Conservation (phyloP, 805 yeast species). For the Novakomyces olei region DNA sequence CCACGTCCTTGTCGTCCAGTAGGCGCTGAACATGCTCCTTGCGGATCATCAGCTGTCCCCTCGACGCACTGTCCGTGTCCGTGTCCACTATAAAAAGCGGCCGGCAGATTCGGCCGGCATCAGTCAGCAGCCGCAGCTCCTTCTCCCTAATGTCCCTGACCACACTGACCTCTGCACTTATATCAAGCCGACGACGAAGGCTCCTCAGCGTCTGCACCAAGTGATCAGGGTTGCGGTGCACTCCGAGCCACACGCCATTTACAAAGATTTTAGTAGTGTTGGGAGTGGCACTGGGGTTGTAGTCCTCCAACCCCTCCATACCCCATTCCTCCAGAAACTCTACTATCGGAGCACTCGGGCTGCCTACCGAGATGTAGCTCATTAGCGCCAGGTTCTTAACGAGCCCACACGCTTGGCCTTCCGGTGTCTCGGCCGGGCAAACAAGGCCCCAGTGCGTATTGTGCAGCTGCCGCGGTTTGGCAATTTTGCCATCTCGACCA, state of each 20-base stretch:
- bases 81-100: slow-evolving; percentile 88
- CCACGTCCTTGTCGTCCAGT: slow-evolving; percentile 27
- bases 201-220: slow-evolving; percentile 77
- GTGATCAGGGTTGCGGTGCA: slow-evolving; percentile 87
- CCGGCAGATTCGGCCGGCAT: slow-evolving; percentile 95
- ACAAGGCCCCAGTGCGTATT: slow-evolving; percentile 99
- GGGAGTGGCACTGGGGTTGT: slow-evolving; percentile 75
- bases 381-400: slow-evolving; percentile 88
- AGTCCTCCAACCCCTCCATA: slow-evolving; percentile 91
- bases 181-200: slow-evolving; percentile 84
- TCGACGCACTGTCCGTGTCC: slow-evolving; percentile 24
- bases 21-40: slow-evolving; percentile 66
- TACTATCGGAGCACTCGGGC: slow-evolving; percentile 85
- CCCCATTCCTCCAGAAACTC: slow-evolving; percentile 97
- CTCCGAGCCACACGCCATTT: slow-evolving; percentile 99
- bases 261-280: slow-evolving; percentile 87
- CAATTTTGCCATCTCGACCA: slow-evolving; percentile 97
- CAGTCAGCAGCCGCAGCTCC: slow-evolving; percentile 89
- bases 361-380: slow-evolving; percentile 96
- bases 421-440: slow-evolving; percentile 99
- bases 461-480: slow-evolving; percentile 96
- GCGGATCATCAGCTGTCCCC: slow-evolving; percentile 60
- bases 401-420: slow-evolving; percentile 99
- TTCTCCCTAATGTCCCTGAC: slow-evolving; percentile 92
- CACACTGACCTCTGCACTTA: slow-evolving; percentile 87